These are phyloP conservation scores for Drechslerella stenobrocha DNA, from an alignment of 2,329 filamentous ascomycete species.

Conservation along the genomic window DNA sequence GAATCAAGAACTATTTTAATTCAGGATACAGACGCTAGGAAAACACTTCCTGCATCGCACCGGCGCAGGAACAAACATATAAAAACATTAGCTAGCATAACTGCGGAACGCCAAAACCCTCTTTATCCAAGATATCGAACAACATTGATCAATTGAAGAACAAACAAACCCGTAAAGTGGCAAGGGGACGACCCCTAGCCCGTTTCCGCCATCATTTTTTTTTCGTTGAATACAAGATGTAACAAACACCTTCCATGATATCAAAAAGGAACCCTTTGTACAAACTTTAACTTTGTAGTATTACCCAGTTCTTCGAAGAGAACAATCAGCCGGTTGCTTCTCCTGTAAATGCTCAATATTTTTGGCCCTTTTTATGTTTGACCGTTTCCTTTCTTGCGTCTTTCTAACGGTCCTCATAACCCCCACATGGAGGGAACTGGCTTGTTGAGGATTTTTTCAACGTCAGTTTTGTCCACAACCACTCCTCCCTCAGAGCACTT, in stretches of 20 bases:
- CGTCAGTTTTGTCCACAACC: constrained; percentile 84
- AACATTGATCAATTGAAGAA: constrained; percentile 18
- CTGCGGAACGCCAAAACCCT: constrained; percentile 34
- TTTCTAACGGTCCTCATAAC: constrained; percentile 13
- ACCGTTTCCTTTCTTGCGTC: constrained; percentile 18
- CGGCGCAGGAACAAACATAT: constrained; percentile 1
- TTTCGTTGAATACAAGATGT: constrained; percentile 17
- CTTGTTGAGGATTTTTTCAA: constrained; percentile 61
- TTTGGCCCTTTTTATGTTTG: not conserved
- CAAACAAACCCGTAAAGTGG: constrained; percentile 1
- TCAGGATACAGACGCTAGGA: too few relatives aligned
- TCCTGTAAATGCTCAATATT: constrained; percentile 45
- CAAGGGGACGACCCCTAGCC: constrained; percentile 5
- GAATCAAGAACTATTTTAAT: too few relatives aligned
- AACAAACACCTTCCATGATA: constrained; percentile 48
- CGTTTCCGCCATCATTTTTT: constrained; percentile 34
- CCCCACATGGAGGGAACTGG: constrained; percentile 47
- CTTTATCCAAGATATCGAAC: constrained; percentile 30
- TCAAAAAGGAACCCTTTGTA: constrained; percentile 42
- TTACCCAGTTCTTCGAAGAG: constrained; percentile 39
- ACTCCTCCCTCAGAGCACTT: constrained; percentile 90
- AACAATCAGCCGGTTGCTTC: constrained; percentile 28
- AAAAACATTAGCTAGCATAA: not conserved
- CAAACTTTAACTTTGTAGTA: constrained; percentile 28
- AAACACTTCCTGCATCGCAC: not conserved